Evolutionary conservation across 106 monocot species (phyloP).

Genomic region (Dendrobium catenatum): DNA sequence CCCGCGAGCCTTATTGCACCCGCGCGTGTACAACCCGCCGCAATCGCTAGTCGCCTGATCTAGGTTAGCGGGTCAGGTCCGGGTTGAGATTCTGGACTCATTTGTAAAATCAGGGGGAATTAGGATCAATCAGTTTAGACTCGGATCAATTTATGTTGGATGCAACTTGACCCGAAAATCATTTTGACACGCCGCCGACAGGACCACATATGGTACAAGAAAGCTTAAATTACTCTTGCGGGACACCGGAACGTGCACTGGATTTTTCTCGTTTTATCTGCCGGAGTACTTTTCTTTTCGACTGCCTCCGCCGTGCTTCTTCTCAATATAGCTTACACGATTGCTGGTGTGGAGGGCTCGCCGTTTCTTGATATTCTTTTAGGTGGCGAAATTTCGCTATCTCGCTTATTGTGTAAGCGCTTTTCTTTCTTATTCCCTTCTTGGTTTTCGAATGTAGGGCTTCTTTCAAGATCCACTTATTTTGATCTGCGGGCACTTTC

Average conservation of each 20-base stretch:
- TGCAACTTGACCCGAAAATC: no score
- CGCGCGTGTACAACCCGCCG: no score
- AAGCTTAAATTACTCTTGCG: neutral
- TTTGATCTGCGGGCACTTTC: neutral
- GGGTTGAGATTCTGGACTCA: no score
- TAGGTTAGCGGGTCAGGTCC: no score
- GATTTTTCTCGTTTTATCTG: neutral
- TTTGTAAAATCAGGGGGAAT: no score
- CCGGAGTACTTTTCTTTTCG: neutral
- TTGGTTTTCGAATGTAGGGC: neutral
- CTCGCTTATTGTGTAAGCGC: neutral
- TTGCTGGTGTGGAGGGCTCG: neutral
- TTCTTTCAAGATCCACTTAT: neutral
- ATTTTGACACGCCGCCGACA: no score
- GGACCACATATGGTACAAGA: no score
- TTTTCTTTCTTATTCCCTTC: neutral
- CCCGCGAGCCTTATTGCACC: no score
- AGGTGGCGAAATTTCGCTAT: neutral
- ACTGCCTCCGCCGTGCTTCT: neutral
- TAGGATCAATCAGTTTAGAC: no score
- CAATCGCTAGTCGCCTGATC: no score
- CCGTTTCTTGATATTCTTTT: neutral
- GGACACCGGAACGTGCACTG: neutral
- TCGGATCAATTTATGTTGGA: no score
- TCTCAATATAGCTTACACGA: neutral